Evolutionary conservation across 495 filamentous ascomycete species (phyloP), one percentile per base, ranked within the genome.

Genomic region (Hypoxylon fuscum): DNA sequence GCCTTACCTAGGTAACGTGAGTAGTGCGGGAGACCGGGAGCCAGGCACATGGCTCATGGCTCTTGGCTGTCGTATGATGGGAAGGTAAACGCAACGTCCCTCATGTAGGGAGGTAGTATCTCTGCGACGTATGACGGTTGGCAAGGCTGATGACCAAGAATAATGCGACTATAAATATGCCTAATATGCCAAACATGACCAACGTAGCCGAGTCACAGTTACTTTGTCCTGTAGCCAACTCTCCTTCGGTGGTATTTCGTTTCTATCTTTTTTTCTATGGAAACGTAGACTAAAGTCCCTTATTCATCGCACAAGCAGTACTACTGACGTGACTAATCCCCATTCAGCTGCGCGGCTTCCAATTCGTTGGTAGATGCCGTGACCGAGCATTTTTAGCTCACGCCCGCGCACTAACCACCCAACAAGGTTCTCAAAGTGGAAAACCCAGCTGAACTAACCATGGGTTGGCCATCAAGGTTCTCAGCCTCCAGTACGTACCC

Each of bases 391-490:
- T 17, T 29, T 51, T 45, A n/a, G 12, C 27, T 20, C n/a, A 11
- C 12, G 18, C 41, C 31, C 51, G 22, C 22, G 57, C 57, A 45
- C 58, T 66, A 62, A 57, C 38, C 27, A 49, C 20, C 66, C 66
- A 64, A 69, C 69, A 61, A 40, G 69, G 69, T 72, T 59, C 62
- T 64, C 62, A 48, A 48, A 31, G 25, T 29, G 55, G 29, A 45
- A 50, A 53, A 27, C 56, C 47, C 29, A 57, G 29, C 34, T 54
- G 34, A 48, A 57, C 51, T 53, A 37, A 40, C 63, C 66, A 69
- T 54, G 34, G 43, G 63, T 45, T 53, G 29, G 46, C 63, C 66
- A 69, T 69, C 61, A 65, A 69, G 66, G 66, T 69, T 59, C 66
- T 66, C 62, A 69, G 62, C 62, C 53, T 65, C 62, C 62, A 50